Percentiles rank a stretch among this genome's conserved stretches.
These are phyloP conservation scores for Mimosa pudica DNA, from an alignment of 306 rosid genomes.

Conservation along the genomic window DNA sequence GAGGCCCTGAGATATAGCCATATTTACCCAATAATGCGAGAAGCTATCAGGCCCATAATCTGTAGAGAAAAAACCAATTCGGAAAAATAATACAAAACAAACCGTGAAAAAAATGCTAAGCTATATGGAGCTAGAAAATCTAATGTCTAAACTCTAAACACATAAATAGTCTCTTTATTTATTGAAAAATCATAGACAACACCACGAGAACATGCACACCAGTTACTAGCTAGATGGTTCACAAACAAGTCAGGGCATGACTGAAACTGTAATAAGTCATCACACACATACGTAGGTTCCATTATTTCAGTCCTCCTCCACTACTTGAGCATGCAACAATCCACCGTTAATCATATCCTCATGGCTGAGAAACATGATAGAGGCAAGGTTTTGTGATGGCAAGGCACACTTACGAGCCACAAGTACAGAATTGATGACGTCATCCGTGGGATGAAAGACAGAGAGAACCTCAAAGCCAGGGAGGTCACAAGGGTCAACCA, in stretches of 20 bases:
- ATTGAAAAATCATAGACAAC: conserved; percentile 35
- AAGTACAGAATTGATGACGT: conserved; percentile 76
- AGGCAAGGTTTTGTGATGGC: conserved; percentile 10
- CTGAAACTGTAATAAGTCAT: conserved; percentile 3
- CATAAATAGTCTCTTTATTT: conserved; percentile 32
- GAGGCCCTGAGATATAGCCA: background rate
- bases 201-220: conserved; percentile 13
- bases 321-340: conserved; percentile 46
- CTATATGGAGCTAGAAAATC: background rate
- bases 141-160: conserved; percentile 18
- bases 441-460: conserved; percentile 80
- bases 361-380: background rate
- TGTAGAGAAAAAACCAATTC: background rate
- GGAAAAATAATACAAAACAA: background rate
- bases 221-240: conserved; percentile 10
- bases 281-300: conserved; percentile 6
- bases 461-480: conserved; percentile 75
- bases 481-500: conserved; percentile 66
- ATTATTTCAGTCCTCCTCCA: conserved; percentile 34
- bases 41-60: background rate
- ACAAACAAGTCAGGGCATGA: conserved; percentile 29
- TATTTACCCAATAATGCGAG: background rate
- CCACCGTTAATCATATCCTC: conserved; percentile 55
- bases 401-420: conserved; percentile 65
- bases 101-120: background rate